These are phyloP conservation scores for Trichoderma semiorbis DNA, from an alignment of 2,329 filamentous ascomycete species.

Conservation along the genomic window DNA sequence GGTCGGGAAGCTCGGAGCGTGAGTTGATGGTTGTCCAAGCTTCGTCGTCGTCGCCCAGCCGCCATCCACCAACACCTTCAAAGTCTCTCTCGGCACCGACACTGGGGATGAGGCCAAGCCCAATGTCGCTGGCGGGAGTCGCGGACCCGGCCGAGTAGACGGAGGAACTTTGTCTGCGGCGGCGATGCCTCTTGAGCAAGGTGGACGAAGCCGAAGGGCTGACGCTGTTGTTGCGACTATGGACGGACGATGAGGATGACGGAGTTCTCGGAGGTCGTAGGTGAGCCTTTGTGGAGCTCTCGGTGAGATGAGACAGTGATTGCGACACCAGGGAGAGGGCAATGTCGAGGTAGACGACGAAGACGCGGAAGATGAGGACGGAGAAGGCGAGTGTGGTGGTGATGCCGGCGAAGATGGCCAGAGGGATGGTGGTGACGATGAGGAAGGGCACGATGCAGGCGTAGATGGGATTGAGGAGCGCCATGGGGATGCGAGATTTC, in stretches of 20 bases:
- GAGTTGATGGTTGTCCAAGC: conserved; percentile 53
- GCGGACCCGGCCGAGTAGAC: conserved; percentile 32
- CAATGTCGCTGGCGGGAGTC: conserved; percentile 35
- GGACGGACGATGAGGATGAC: conserved; percentile 22
- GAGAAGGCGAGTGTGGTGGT: conserved; percentile 61
- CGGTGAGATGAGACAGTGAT: conserved; percentile 41
- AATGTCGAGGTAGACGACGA: conserved; percentile 62
- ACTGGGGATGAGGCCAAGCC: conserved; percentile 43
- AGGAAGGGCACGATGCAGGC: conserved; percentile 59
- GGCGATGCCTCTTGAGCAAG: conserved; percentile 27
- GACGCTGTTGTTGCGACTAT: conserved; percentile 20
- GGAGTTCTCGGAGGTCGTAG: conserved; percentile 21
- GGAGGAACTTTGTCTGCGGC: conserved; percentile 35
- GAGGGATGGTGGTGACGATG: conserved; percentile 58
- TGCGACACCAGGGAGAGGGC: conserved; percentile 55
- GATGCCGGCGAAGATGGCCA: conserved; percentile 59
- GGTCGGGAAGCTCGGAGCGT: conserved; percentile 47
- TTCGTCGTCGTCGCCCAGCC: conserved; percentile 41
- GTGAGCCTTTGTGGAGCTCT: conserved; percentile 30
- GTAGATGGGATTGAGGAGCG: conserved; percentile 52
- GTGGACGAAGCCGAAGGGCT: conserved; percentile 16
- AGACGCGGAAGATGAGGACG: conserved; percentile 57
- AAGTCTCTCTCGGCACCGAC: conserved; percentile 54
- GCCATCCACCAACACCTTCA: conserved; percentile 59
- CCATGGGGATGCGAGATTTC: conserved; percentile 37